Percentiles rank a stretch among this genome's conserved stretches.
These are phyloP conservation scores for Trametes sanguinea DNA, from an alignment of 768 basidiomycete species.

Conservation along the genomic window DNA sequence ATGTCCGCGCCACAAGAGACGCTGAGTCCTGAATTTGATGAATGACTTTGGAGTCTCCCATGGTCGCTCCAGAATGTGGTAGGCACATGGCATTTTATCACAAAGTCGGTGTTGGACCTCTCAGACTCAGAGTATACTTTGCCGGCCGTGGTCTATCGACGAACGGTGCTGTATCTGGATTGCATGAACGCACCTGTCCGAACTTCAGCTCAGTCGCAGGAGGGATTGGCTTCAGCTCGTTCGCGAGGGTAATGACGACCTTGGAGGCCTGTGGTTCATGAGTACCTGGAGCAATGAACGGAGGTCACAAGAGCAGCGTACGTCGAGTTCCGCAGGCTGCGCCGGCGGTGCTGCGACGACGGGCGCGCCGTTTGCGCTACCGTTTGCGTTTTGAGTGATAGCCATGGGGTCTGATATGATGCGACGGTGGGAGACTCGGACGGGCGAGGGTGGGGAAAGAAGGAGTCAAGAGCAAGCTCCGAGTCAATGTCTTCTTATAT, in stretches of 20 bases:
- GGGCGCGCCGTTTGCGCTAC: not conserved
- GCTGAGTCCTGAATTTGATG: too few relatives aligned
- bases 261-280: conserved; percentile 49
- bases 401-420: conserved; percentile 3
- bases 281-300: not conserved
- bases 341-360: not conserved
- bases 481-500: conserved; percentile 7
- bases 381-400: conserved; percentile 7
- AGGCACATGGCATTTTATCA: too few relatives aligned
- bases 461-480: not conserved
- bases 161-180: not conserved
- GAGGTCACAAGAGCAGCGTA: not conserved
- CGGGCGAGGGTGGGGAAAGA: not conserved
- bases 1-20: too few relatives aligned
- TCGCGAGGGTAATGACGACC: conserved; percentile 48
- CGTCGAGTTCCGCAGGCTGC: conserved; percentile 18
- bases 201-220: conserved; percentile 51
- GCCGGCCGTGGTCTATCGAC: not conserved
- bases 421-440: not conserved
- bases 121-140: too few relatives aligned
- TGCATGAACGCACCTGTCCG: conserved; percentile 48
- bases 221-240: conserved; percentile 53
- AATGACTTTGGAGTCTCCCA: too few relatives aligned
- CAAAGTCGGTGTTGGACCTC: too few relatives aligned
- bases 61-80: too few relatives aligned